These are phyloP conservation scores for Phyllosticta paracitricarpa DNA, from an alignment of 2,329 filamentous ascomycete genomes.

Conservation along the genomic window DNA sequence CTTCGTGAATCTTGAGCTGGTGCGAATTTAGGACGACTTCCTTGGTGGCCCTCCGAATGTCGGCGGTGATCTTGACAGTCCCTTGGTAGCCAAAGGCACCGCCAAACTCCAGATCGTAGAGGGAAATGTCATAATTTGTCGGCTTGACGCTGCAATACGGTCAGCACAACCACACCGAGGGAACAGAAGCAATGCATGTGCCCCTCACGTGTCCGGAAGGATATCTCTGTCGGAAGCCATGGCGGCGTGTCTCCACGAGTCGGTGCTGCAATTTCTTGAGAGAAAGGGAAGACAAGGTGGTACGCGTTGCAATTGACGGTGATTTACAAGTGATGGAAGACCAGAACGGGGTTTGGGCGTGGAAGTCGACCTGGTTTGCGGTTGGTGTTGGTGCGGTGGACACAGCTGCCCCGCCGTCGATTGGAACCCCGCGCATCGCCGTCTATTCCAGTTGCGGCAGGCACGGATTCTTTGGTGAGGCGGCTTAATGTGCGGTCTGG, in stretches of 20 bases:
- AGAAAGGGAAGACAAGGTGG: neutral
- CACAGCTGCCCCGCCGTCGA: conserved; percentile 7
- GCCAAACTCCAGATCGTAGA: conserved; percentile 66
- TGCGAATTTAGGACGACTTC: conserved; percentile 78
- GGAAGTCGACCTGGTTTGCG: neutral
- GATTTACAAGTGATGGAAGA: neutral
- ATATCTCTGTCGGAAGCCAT: conserved; percentile 40
- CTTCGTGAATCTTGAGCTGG: conserved; percentile 66
- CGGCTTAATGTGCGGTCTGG: conserved; percentile 1
- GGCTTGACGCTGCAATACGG: conserved; percentile 56
- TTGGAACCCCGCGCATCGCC: conserved; percentile 8
- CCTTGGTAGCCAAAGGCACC: conserved; percentile 76
- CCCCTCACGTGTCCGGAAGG: conserved; percentile 33
- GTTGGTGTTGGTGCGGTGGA: neutral
- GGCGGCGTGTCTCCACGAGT: conserved; percentile 7
- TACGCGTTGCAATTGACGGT: neutral
- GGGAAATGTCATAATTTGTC: conserved; percentile 71
- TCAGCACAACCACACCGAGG: conserved; percentile 13
- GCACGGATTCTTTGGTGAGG: neutral
- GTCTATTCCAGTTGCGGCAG: neutral
- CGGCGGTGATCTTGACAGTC: conserved; percentile 67
- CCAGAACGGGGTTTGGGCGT: neutral
- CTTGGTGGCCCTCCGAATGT: conserved; percentile 60
- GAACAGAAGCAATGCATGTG: neutral
- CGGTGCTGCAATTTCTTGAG: conserved; percentile 4